Conservation (phyloP, 78 protist species). For the Ministeria vibrans region DNA sequence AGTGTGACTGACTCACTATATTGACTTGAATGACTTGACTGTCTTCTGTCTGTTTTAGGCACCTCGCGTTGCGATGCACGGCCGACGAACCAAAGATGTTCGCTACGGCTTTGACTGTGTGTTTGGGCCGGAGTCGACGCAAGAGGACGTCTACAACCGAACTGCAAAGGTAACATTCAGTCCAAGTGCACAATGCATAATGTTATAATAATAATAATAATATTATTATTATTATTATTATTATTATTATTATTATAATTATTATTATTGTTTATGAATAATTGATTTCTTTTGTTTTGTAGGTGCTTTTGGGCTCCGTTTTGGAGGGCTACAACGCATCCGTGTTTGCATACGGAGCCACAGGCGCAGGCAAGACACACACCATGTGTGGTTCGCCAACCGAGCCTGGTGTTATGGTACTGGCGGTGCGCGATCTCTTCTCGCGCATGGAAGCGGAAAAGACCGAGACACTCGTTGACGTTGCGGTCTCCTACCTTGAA, state of each 20-base stretch:
- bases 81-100: background rate
- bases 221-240: background rate
- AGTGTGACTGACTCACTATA: too few relatives aligned
- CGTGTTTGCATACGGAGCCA: constrained; percentile 42
- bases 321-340: constrained; percentile 36
- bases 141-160: constrained; percentile 22
- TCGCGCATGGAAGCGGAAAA: constrained; percentile 21
- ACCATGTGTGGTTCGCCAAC: constrained; percentile 66
- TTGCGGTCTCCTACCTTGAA: constrained; percentile 64
- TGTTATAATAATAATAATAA: background rate
- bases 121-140: constrained; percentile 15
- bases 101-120: constrained; percentile 35
- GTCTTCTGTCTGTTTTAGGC: too few relatives aligned
- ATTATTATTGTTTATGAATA: background rate
- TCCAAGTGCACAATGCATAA: background rate
- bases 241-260: background rate
- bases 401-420: constrained; percentile 81
- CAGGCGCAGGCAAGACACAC: constrained; percentile 76
- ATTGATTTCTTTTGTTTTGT: background rate
- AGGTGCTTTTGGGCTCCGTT: too few relatives aligned
- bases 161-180: constrained; percentile 6
- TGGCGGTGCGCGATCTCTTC: constrained; percentile 78
- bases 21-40: too few relatives aligned
- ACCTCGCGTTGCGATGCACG: constrained; percentile 1
- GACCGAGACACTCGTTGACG: background rate